Conservation (phyloP, 78 protist genomes). For the Dictyostelium capitatum region DNA sequence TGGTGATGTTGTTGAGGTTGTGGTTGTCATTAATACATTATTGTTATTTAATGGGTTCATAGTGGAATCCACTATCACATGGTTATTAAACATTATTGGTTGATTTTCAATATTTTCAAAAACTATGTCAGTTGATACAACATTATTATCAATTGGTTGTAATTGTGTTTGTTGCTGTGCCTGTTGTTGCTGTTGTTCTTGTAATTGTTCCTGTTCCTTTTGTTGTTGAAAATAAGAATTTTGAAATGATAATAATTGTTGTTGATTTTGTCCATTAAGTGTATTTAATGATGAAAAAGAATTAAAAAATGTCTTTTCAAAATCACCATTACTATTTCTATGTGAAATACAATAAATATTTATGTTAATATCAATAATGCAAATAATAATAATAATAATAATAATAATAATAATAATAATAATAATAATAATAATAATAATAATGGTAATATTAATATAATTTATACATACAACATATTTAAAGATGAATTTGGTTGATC, state of each 20-base stretch:
- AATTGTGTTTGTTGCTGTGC: not conserved
- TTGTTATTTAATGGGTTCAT: not conserved
- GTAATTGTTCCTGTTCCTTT: not conserved
- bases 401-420: no score
- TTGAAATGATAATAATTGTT: not conserved
- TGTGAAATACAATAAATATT: not conserved
- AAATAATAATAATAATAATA: not conserved
- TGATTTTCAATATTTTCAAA: no score
- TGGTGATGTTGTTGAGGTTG: not conserved
- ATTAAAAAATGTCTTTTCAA: constrained; percentile 25
- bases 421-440: no score
- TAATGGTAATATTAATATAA: no score
- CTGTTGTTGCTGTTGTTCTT: not conserved
- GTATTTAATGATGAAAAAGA: constrained; percentile 10
- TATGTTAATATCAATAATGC: not conserved
- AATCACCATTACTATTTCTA: constrained; percentile 7
- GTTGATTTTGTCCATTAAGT: not conserved
- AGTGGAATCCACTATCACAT: not conserved
- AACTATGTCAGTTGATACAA: no score
- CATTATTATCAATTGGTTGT: not conserved
- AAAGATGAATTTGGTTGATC: not conserved
- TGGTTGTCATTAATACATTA: not conserved
- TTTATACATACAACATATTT: constrained; percentile 34
- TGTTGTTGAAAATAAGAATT: constrained; percentile 14
- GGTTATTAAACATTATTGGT: no score